A percentile compares a stretch with the other conserved stretches of the same genome.
phyloP scores from a whole-genome alignment of 148 eudicot species.

The Fagopyrum homotropicum region DNA sequence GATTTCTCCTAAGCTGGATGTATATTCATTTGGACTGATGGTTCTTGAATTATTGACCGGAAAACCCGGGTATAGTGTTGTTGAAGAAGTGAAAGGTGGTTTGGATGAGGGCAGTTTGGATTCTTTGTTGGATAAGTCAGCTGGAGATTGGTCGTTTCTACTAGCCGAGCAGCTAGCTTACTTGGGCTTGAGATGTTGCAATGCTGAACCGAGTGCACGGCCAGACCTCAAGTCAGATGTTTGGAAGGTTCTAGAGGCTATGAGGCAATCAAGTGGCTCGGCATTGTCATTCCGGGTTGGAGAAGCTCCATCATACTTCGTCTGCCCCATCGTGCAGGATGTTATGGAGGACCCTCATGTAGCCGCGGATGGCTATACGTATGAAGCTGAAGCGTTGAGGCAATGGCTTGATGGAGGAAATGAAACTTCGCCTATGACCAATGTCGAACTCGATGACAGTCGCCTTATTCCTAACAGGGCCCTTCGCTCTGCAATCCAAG shows the following conservation, averaged over 20 bases:
- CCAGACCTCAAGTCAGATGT: constrained; percentile 68
- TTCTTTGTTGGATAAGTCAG: constrained; percentile 56
- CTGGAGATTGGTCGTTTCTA: constrained; percentile 91
- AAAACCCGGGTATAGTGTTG: constrained; percentile 36
- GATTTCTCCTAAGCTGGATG: constrained; percentile 49
- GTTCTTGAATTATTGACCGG: constrained; percentile 59
- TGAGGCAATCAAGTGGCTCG: constrained; percentile 48
- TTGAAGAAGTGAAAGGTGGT: constrained; percentile 46
- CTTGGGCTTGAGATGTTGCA: constrained; percentile 58
- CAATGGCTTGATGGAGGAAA: constrained; percentile 88
- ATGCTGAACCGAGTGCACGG: constrained; percentile 25
- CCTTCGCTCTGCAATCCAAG: constrained; percentile 91
- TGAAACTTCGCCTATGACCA: constrained; percentile 84
- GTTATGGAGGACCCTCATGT: constrained; percentile 27
- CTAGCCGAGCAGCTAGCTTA: constrained; percentile 72
- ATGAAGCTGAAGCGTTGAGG: constrained; percentile 69
- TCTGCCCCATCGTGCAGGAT: constrained; percentile 63
- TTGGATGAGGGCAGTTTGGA: constrained; percentile 41
- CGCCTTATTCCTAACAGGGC: constrained; percentile 66
- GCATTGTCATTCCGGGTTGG: constrained; percentile 25
- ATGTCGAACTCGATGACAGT: constrained; percentile 45
- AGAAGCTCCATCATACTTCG: constrained; percentile 57
- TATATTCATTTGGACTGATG: constrained; percentile 67
- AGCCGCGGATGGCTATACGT: constrained; percentile 32
- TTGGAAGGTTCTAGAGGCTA: constrained; percentile 66